These are phyloP conservation scores for Magnolia kwangsiensis DNA, from an alignment of 164 flowering plant genomes.

Conservation along the genomic window DNA sequence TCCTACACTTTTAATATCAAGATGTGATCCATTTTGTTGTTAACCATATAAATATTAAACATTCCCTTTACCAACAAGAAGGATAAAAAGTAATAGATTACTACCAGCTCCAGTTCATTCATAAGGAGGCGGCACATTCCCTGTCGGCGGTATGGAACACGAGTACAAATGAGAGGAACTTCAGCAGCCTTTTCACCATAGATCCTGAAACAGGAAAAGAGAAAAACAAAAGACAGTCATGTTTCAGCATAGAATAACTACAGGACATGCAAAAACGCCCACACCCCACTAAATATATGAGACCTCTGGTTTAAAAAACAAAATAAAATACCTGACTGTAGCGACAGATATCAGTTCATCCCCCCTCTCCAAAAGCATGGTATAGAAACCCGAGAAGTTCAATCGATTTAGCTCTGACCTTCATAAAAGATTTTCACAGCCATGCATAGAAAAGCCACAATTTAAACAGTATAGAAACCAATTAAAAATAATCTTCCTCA, in stretches of 20 bases:
- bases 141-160: conserved; percentile 62
- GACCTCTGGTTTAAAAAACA: neutral
- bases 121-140: conserved; percentile 88
- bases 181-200: conserved; percentile 81
- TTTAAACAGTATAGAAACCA: too few relatives aligned
- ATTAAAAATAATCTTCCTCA: too few relatives aligned
- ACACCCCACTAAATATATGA: neutral
- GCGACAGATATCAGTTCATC: conserved; percentile 78
- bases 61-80: too few relatives aligned
- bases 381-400: conserved; percentile 78
- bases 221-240: neutral
- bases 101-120: conserved; percentile 54
- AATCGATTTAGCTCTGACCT: conserved; percentile 72
- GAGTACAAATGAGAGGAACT: conserved; percentile 79
- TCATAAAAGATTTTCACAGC: conserved; percentile 6
- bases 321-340: conserved; percentile 47
- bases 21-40: too few relatives aligned
- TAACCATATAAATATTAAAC: too few relatives aligned
- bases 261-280: neutral
- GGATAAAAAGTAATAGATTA: neutral
- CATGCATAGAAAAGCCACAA: neutral
- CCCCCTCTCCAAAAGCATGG: conserved; percentile 63
- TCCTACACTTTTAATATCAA: too few relatives aligned
- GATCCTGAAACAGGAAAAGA: conserved; percentile 39
- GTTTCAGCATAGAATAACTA: conserved; percentile 1